Conservation (phyloP, 2,329 filamentous ascomycete genomes). For the Alternaria incomplexa region DNA sequence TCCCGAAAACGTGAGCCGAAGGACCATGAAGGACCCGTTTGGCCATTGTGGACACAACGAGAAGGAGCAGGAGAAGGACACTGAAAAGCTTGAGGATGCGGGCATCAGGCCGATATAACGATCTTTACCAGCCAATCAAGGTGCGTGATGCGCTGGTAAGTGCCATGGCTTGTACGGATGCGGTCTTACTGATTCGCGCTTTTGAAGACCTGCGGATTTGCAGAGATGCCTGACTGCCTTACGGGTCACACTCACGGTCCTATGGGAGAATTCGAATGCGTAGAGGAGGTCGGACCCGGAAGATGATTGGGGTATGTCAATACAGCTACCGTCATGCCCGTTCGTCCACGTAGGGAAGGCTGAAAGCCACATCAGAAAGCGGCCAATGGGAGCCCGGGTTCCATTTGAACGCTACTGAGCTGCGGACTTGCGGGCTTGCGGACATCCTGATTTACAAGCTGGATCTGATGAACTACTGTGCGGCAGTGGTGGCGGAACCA, state of each 20-base stretch:
- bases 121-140: background rate
- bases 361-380: too few relatives aligned
- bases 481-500: too few relatives aligned
- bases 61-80: background rate
- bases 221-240: constrained; percentile 10
- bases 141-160: background rate
- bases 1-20: background rate
- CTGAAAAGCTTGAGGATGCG: background rate
- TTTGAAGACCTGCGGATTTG: constrained; percentile 13
- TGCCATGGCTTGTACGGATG: constrained; percentile 15
- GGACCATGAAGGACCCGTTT: background rate
- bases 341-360: too few relatives aligned
- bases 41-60: background rate
- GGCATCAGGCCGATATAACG: background rate
- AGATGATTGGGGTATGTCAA: background rate
- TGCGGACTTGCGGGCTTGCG: too few relatives aligned
- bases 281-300: background rate
- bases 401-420: too few relatives aligned
- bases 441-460: too few relatives aligned
- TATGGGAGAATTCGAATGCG: background rate
- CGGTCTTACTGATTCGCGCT: constrained; percentile 2
- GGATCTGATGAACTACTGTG: too few relatives aligned
- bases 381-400: too few relatives aligned
- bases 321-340: too few relatives aligned
- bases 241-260: background rate